Base-by-base conservation (phyloP, 306 rosid species). In the Vigna reflexopilosa region DNA sequence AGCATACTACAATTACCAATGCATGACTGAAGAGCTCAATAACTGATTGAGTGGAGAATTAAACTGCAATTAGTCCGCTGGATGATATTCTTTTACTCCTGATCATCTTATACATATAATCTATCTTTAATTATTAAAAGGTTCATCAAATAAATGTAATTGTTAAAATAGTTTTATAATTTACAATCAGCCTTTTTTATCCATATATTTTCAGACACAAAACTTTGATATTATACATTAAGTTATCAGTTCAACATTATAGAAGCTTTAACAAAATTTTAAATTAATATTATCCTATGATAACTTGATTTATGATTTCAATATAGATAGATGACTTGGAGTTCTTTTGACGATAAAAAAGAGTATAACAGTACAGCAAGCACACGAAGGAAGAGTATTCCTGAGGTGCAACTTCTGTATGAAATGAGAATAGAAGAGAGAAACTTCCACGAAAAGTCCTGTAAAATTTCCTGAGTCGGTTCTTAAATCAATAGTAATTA, bases 201-300 rank as follows among this genome's bases (percentile, higher is more conserved):
- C 45, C 9, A 65, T 44, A 10, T 55, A 22, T 22, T 48, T 17
- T 66, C 24, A 30, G 58, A 73, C 30, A 67, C 78, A 40, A 28
- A 72, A 64, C 30, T 36, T 61, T 36, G 34, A 61, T 48, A 34
- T 57, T 45, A n/a, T 54, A 40, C 67, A 26, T 72, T 2, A 28
- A 72, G 24, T 30, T 66, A 14, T 22, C 20, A 59, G 58, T 72
- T 61, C 20, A 59, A 36, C 22, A 70, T 61, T 32, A 16, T 30
- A 61, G 19, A 70, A 50, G 59, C 73, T 80, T 65, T 12, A 81
- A 58, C 65, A 24, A 66, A 67, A 36, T 16, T 30, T 55, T 42
- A 44, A 67, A 32, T 15, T 22, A 47, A 30, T 34, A 44, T 45
- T n/a, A 34, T 62, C 3, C 57, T 11, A n/a, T 38, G 66, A 71